Base-by-base conservation (phyloP, 2,329 filamentous ascomycete genomes). In the Botryotinia calthae region DNA sequence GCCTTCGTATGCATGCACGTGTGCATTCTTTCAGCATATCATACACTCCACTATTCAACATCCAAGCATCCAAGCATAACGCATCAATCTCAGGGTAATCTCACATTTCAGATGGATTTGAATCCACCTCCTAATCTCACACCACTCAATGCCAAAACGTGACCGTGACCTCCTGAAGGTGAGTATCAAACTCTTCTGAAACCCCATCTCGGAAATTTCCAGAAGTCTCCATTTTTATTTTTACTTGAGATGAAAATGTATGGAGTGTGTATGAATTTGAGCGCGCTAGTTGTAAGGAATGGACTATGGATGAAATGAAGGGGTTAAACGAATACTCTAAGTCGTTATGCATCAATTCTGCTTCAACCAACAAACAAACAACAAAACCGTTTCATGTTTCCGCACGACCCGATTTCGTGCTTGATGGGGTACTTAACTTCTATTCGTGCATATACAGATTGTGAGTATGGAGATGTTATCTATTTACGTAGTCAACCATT, bases 171-270 rank as follows among this genome's bases (percentile, higher is more conserved):
- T 67, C 16, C 28, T 56, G 34, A 28, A n/a, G 18, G 34, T 67
- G 48, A 67, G 34, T n/a, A 61, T 69, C 66, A 69, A 69, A 61
- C 66, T 44, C 37, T n/a, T 46, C n/a, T 61, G 66, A 69, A 61
- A 69, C 66, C 51, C 22, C 37, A 46, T 61, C 20, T 34, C 66
- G 51, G 51, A 59, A 61, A 40, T n/a, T 67, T 42, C 46, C 46
- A 67, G 64, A 20, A 44, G 34, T 22, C 18, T 10, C 28, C 51
- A 28, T 18, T 28, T 31, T 56, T 56, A 56, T 56, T n/a, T n/a
- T n/a, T 12, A 67, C 34, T 28, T 56, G 65, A 54, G 46, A 56
- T 67, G 46, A 56, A 54, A 54, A n/a, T 37, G 40, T 28, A 31
- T 18, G 62, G 5, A 31, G 37, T 28, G 25, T 46, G 40, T 42